These are phyloP conservation scores for Coemansia furcata DNA, from an alignment of 192 early-diverging fungal genomes.

Conservation along the genomic window DNA sequence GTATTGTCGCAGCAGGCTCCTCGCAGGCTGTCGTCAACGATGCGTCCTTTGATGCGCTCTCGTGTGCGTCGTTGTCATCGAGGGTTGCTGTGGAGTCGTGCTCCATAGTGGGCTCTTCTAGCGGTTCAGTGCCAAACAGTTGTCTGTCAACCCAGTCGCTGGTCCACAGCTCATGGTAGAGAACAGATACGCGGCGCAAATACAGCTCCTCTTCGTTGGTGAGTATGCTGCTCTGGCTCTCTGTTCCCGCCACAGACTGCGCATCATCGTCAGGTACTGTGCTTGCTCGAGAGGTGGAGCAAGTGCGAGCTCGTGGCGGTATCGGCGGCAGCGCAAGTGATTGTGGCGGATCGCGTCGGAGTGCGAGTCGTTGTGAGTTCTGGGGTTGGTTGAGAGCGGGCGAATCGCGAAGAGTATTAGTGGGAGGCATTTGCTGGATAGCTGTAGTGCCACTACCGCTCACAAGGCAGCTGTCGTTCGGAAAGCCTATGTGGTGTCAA, in stretches of 20 bases:
- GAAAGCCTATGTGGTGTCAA: slow-evolving; percentile 9
- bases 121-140: slow-evolving; percentile 8
- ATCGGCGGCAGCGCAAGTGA: neutral
- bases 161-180: slow-evolving; percentile 52
- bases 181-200: slow-evolving; percentile 44
- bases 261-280: neutral
- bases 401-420: neutral
- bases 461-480: neutral
- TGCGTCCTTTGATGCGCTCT: neutral
- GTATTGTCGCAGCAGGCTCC: neutral
- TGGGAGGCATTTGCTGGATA: neutral
- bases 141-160: slow-evolving; percentile 44
- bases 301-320: neutral
- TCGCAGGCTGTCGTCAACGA: neutral
- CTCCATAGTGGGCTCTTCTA: neutral
- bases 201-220: slow-evolving; percentile 41
- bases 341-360: neutral
- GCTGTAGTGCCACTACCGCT: neutral
- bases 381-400: neutral
- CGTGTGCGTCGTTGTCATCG: neutral
- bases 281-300: neutral
- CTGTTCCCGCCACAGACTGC: neutral
- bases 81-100: slow-evolving; percentile 1
- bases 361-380: neutral
- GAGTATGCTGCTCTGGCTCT: slow-evolving; percentile 2